phyloP scores from a whole-genome alignment of 1,284 basidiomycete species.

The Trichosporon inkin region DNA sequence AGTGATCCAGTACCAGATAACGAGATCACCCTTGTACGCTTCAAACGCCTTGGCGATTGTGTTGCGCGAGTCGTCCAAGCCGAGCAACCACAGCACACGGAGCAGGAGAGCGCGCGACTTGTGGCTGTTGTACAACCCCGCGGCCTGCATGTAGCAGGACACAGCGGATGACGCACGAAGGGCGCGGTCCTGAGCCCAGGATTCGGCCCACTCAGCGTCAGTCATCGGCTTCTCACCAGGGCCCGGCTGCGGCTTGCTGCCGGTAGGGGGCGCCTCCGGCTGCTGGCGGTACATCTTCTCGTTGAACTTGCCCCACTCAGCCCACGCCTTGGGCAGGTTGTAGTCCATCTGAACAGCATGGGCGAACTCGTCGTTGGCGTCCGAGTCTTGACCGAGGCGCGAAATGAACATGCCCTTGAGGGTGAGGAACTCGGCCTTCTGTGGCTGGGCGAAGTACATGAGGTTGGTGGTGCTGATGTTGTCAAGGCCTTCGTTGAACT shows the following conservation, averaged over 20 bases:
- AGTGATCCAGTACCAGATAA: slow-evolving; percentile 99
- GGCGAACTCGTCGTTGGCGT: slow-evolving; percentile 88
- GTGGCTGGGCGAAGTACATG: slow-evolving; percentile 90
- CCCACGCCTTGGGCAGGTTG: slow-evolving; percentile 94
- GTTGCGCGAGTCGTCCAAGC: slow-evolving; percentile 73
- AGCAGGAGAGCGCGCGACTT: slow-evolving; percentile 90
- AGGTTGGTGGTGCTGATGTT: slow-evolving; percentile 99
- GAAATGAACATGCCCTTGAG: slow-evolving; percentile 99
- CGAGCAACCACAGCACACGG: slow-evolving; percentile 93
- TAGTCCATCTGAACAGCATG: slow-evolving; percentile 96
- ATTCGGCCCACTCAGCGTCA: slow-evolving; percentile 53
- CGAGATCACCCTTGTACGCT: slow-evolving; percentile 91
- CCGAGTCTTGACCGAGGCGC: slow-evolving; percentile 77
- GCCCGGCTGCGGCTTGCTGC: slow-evolving; percentile 41
- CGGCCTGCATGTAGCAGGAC: slow-evolving; percentile 96
- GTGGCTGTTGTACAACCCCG: slow-evolving; percentile 88
- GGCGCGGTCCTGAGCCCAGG: slow-evolving; percentile 53
- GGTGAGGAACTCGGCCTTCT: slow-evolving; percentile 99
- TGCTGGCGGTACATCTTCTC: slow-evolving; percentile 74
- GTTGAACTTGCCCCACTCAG: slow-evolving; percentile 94
- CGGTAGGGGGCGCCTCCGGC: slow-evolving; percentile 37
- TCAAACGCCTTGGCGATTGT: slow-evolving; percentile 85
- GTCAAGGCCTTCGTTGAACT: slow-evolving; percentile 88
- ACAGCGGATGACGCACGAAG: slow-evolving; percentile 83
- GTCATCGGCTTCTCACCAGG: slow-evolving; percentile 63